Evolutionary conservation across 257 asterid genomes (phyloP).

Genomic region (Nemophila menziesii): DNA sequence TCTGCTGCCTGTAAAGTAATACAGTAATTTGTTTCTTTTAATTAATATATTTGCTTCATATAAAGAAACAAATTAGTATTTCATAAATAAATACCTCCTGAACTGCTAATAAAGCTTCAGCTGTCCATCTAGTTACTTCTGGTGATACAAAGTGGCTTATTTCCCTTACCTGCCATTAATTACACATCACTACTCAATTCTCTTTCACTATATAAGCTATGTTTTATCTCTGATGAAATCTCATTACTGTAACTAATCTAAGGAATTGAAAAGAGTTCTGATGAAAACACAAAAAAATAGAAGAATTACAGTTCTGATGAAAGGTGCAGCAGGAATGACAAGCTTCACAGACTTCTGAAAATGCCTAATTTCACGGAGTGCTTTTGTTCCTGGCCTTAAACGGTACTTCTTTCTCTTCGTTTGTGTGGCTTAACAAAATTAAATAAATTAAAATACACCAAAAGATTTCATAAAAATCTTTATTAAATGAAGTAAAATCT

Average conservation of each 20-base stretch:
- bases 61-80: too few relatives aligned
- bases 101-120: constrained; percentile 75
- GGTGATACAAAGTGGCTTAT: constrained; percentile 37
- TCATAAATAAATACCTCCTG: constrained; percentile 68
- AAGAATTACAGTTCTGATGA: constrained; percentile 48
- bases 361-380: constrained; percentile 75
- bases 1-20: constrained; percentile 52
- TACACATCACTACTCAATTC: not conserved
- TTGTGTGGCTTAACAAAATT: not conserved
- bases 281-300: too few relatives aligned
- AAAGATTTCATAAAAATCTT: constrained; percentile 2
- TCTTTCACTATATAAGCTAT: too few relatives aligned
- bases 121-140: constrained; percentile 62
- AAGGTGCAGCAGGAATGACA: constrained; percentile 82
- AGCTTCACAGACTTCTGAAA: constrained; percentile 55
- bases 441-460: constrained; percentile 1
- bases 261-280: too few relatives aligned
- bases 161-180: constrained; percentile 54
- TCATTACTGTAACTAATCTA: too few relatives aligned
- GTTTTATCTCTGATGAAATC: too few relatives aligned
- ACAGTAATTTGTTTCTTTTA: not conserved
- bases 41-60: not conserved
- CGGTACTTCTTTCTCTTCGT: constrained; percentile 27
- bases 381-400: constrained; percentile 57
- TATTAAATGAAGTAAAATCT: not conserved